Conservation (phyloP, 2,329 filamentous ascomycete species). For the Colletotrichum higginsianum region DNA sequence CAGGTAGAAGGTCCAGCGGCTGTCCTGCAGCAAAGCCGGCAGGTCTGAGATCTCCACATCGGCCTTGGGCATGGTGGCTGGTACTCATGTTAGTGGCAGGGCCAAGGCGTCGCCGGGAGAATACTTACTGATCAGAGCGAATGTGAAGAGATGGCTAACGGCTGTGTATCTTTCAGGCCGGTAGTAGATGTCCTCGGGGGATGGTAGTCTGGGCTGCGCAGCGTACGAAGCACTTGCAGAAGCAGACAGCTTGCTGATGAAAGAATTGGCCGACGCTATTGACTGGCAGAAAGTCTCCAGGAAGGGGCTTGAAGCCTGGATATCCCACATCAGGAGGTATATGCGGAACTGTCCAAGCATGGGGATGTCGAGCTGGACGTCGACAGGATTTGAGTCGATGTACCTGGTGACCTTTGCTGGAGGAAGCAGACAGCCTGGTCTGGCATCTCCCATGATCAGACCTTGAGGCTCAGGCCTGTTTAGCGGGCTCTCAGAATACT, state of each 20-base stretch:
- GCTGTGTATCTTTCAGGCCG: constrained; percentile 78
- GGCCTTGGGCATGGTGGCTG: constrained; percentile 72
- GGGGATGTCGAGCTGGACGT: constrained; percentile 84
- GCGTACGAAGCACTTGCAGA: constrained; percentile 75
- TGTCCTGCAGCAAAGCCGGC: constrained; percentile 73
- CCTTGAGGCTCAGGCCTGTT: constrained; percentile 61
- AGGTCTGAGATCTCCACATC: constrained; percentile 77
- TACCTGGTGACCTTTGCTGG: constrained; percentile 81
- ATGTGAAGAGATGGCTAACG: constrained; percentile 79
- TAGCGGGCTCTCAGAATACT: constrained; percentile 67
- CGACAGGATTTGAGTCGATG: constrained; percentile 83
- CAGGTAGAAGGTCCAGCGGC: constrained; percentile 80
- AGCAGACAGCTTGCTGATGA: constrained; percentile 72
- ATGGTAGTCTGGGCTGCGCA: constrained; percentile 68
- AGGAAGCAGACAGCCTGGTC: constrained; percentile 70
- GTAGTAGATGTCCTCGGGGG: constrained; percentile 75
- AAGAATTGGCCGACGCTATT: constrained; percentile 65
- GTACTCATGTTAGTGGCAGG: constrained; percentile 15
- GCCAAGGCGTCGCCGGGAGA: not conserved
- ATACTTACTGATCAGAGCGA: constrained; percentile 74
- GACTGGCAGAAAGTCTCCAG: constrained; percentile 71
- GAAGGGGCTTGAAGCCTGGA: constrained; percentile 70
- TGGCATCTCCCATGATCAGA: constrained; percentile 63
- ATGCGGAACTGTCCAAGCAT: constrained; percentile 84
- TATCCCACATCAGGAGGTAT: constrained; percentile 78